phyloP scores from a whole-genome alignment of 768 basidiomycete genomes.

The Thelephora ganbajun region DNA sequence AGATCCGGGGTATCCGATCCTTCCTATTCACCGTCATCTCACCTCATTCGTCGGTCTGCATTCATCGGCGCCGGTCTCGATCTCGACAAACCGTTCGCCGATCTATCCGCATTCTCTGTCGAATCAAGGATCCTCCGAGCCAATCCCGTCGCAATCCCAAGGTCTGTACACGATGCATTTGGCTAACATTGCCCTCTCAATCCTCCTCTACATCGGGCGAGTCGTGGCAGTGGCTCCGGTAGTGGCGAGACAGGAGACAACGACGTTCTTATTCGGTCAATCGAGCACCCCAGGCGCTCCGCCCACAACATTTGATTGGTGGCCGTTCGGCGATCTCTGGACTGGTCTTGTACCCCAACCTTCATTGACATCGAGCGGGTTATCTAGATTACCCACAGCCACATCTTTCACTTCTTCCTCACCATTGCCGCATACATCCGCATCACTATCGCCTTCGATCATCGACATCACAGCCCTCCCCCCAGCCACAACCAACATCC shows the following conservation, averaged over 20 bases:
- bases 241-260: too few species aligned
- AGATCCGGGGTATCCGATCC: conserved; percentile 59
- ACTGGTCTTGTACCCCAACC: background rate
- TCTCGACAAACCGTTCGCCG: conserved; percentile 41
- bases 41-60: conserved; percentile 64
- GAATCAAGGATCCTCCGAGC: conserved; percentile 14
- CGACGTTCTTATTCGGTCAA: background rate
- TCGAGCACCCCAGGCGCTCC: background rate
- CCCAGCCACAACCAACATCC: conserved; percentile 7
- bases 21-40: conserved; percentile 59
- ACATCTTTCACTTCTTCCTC: background rate
- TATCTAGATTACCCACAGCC: background rate
- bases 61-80: conserved; percentile 67
- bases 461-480: conserved; percentile 15
- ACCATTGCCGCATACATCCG: background rate
- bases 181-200: too few species aligned
- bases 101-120: conserved; percentile 20
- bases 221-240: too few species aligned
- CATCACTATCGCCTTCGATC: background rate
- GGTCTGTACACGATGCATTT: conserved; percentile 1
- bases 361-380: background rate
- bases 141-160: conserved; percentile 10
- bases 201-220: too few species aligned
- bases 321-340: conserved; percentile 13
- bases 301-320: conserved; percentile 17